Percentiles rank a stretch among this genome's conserved stretches.
These are phyloP conservation scores for Bryoglossum gracile DNA, from an alignment of 495 filamentous ascomycete species.

Conservation along the genomic window DNA sequence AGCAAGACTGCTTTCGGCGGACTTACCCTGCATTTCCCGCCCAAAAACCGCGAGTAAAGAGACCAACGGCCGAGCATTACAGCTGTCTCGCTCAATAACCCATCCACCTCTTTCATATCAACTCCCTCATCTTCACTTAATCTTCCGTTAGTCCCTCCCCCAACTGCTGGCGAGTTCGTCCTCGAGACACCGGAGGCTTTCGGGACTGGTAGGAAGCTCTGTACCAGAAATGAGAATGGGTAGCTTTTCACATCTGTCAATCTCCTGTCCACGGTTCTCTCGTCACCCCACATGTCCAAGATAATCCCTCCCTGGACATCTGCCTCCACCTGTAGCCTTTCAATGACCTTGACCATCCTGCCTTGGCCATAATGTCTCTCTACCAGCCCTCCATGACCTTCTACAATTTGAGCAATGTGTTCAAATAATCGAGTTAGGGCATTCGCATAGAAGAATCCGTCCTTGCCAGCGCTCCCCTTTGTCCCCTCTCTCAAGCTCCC, in stretches of 20 bases:
- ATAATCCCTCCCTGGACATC: slow-evolving; percentile 98
- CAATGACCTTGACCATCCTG: slow-evolving; percentile 94
- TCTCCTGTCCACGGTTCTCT: slow-evolving; percentile 72
- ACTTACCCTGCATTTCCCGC: slow-evolving; percentile 54
- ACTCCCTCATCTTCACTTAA: slow-evolving; percentile 79
- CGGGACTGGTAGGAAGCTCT: slow-evolving; percentile 71
- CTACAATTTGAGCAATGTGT: slow-evolving; percentile 93
- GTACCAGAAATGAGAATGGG: slow-evolving; percentile 91
- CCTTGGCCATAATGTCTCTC: slow-evolving; percentile 88
- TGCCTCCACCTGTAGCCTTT: slow-evolving; percentile 85
- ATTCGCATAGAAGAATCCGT: slow-evolving; percentile 86
- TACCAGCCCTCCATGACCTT: slow-evolving; percentile 80
- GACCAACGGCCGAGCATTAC: slow-evolving; percentile 93
- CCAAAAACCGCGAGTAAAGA: slow-evolving; percentile 81
- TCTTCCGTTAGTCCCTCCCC: slow-evolving; percentile 37
- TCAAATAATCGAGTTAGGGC: slow-evolving; percentile 89
- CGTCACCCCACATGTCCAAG: slow-evolving; percentile 90
- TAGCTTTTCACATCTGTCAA: slow-evolving; percentile 94
- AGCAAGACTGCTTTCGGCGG: slow-evolving; percentile 5
- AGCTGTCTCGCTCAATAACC: slow-evolving; percentile 74
- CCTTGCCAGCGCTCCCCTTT: slow-evolving; percentile 40
- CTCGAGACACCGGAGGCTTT: slow-evolving; percentile 39
- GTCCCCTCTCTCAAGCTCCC: slow-evolving; percentile 61
- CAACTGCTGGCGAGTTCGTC: slow-evolving; percentile 51
- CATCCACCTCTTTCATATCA: slow-evolving; percentile 91